Conservation (phyloP, 2,329 filamentous ascomycete species). For the Huntiella decipiens region DNA sequence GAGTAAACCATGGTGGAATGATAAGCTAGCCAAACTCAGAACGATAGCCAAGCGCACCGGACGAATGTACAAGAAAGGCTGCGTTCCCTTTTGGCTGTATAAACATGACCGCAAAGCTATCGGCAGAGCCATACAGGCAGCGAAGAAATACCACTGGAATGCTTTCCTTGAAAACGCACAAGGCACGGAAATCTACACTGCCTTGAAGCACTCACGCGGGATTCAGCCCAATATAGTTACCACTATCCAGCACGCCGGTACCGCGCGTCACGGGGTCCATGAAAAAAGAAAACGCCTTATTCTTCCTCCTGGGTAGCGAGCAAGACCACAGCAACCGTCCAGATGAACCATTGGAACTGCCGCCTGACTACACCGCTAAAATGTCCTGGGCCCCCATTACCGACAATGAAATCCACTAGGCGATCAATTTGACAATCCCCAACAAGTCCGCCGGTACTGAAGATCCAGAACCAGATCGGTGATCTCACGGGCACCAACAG, state of each 20-base stretch:
- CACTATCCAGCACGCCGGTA: background rate
- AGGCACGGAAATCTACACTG: background rate
- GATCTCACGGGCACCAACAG: background rate
- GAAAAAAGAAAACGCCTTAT: background rate
- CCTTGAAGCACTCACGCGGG: background rate
- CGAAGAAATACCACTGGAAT: background rate
- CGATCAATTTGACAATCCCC: background rate
- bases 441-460: background rate
- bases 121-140: background rate
- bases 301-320: background rate
- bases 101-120: no score
- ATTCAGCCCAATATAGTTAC: background rate
- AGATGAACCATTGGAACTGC: background rate
- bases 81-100: no score
- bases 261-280: background rate
- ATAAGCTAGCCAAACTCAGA: no score
- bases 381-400: background rate
- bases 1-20: background rate
- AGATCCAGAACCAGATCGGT: background rate
- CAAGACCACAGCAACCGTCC: background rate
- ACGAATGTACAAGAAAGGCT: no score
- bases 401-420: background rate
- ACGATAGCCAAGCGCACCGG: no score
- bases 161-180: background rate
- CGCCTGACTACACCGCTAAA: no score